Base-by-base conservation (phyloP, 2,329 filamentous ascomycete species). In the Apiospora marii region DNA sequence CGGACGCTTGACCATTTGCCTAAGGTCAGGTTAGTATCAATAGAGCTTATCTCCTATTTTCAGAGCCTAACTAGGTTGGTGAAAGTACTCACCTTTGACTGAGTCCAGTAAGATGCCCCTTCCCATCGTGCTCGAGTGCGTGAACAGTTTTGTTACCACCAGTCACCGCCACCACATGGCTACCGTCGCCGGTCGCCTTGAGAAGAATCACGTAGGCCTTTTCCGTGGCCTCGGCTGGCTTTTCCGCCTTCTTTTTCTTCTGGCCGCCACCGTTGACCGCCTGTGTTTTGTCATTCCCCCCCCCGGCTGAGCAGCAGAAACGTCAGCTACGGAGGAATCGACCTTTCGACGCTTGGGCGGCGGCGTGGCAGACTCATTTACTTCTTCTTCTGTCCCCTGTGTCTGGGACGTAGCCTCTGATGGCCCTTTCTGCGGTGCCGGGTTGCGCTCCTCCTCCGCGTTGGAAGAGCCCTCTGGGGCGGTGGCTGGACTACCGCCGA, bases 61-160 rank as follows among this genome's bases (percentile, higher is more conserved):
- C 8, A 27, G 24, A 27, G 24, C 24, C 8, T 27, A 30, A 64
- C n/a, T 8, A 16, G 41, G 19, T 30, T 49, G 12, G 73, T 13
- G 44, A 14, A 46, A 13, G 34, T 6, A 41, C 76, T 61, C 85
- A 94, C 93, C 95, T 90, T 81, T 91, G 88, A 81, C 92, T 97
- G 72, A 94, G 80, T 79, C 94, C 87, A 43, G 86, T 85, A 41
- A 98, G 83, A 3, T 83, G 83, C 1, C 92, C 93, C 70, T 88
- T 82, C 2, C 87, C 84, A 43, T 90, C 87, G 73, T 95, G 86
- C 76, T 90, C 86, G 80, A 98, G 94, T 0, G 98, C 94, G 81
- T 94, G 93, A 53, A 99, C 87, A 69, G 89, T 91, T 85, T 99
- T 99, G 85, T 98, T 96, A 78, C 97, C 94, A n/a, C 90, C 92